Base-by-base conservation (phyloP, 176 grass and related monocot genomes). In the Otatea glauca region DNA sequence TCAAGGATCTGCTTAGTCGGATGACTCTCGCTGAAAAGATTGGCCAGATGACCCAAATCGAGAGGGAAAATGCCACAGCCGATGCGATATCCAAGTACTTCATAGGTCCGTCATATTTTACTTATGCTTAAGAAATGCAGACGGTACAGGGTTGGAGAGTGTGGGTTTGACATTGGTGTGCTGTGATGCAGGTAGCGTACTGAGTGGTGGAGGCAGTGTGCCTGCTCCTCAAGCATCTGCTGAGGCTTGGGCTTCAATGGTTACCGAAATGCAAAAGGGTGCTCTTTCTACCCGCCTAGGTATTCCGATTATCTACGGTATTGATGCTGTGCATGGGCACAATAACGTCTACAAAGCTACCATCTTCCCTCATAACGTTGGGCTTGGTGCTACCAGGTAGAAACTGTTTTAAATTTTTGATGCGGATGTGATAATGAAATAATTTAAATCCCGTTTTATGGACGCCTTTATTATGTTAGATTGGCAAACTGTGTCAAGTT, bases 21-120 rank as follows among this genome's bases (percentile, higher is more conserved):
- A n/a, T n/a, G n/a, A n/a, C n/a, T n/a, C n/a, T n/a, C n/a, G n/a
- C n/a, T n/a, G n/a, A n/a, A n/a, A 95, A 95, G 84, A 92, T 95
- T 9, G 93, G 93, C 67, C 93, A 92, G 75, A 95, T 95, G 93
- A 86, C 88, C n/a, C 93, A 95, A 21, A 89, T 95, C 14, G 93
- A 90, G 81, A 88, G 83, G 71, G 83, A 72, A 51, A 88, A 75
- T 17, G 93, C 93, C 21, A 92, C 93, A 21, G 37, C 88, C 0
- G 85, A 95, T 34, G 90, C 13, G 5, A 51, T 92, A 25, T 79
- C 88, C 34, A 95, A 92, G 9, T 87, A 92, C 79, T 95, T 91
- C 86, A 92, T 95, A 84, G 93, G 92, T 94, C 18, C 12, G 5
- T 32, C 25, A 25, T 29, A 23, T 72, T 63, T 41, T 63, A 62